Conservation (phyloP, 192 early-diverging fungal genomes). For the Linderina pennispora region DNA sequence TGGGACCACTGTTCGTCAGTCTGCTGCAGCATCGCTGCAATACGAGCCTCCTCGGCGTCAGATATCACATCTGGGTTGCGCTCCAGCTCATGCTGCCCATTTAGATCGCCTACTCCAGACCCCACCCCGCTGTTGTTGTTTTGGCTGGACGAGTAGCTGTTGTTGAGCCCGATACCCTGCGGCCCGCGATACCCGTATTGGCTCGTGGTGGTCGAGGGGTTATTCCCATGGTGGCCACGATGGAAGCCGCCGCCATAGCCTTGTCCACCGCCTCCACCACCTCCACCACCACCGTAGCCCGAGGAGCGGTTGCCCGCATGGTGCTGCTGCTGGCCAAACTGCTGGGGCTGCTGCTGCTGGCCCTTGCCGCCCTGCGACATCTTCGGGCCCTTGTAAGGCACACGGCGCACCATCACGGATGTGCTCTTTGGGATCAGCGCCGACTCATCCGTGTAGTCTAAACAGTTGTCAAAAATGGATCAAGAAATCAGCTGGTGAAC, state of each 20-base stretch:
- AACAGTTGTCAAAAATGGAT: neutral
- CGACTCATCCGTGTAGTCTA: constrained; percentile 83
- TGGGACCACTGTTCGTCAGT: constrained; percentile 75
- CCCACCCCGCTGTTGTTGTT: constrained; percentile 1
- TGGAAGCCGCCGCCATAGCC: constrained; percentile 7
- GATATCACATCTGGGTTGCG: neutral
- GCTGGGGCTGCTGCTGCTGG: constrained; percentile 58
- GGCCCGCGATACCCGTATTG: constrained; percentile 31
- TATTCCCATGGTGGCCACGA: constrained; percentile 5
- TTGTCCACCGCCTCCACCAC: constrained; percentile 1
- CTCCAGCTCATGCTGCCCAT: neutral
- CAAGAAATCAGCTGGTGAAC: constrained; percentile 1
- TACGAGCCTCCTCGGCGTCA: constrained; percentile 68
- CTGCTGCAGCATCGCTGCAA: constrained; percentile 76
- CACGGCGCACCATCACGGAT: constrained; percentile 77
- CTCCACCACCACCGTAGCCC: neutral
- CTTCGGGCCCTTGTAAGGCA: constrained; percentile 40
- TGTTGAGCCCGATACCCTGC: constrained; percentile 13
- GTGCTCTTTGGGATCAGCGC: constrained; percentile 83
- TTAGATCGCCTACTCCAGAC: neutral
- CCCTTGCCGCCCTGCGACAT: constrained; percentile 50
- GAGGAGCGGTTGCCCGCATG: neutral
- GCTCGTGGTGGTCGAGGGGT: constrained; percentile 7
- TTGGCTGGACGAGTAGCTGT: neutral
- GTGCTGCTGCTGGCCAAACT: too few species aligned